Percentiles rank a stretch among this genome's conserved stretches.
phyloP scores from a whole-genome alignment of 2,329 filamentous ascomycete genomes.

The Alternaria brassicicola region DNA sequence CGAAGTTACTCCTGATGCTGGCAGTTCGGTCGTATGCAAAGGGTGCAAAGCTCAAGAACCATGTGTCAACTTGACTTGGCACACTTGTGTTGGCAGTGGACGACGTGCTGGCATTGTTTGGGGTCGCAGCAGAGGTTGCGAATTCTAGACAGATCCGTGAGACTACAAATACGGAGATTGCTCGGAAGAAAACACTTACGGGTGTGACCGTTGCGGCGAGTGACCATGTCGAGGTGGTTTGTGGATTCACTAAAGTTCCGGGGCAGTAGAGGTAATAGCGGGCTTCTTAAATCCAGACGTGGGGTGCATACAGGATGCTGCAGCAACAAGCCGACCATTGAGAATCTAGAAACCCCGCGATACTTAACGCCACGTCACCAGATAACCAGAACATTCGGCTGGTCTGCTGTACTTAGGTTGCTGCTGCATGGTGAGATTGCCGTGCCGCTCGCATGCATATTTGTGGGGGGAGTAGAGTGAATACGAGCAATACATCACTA shows the following conservation, averaged over 20 bases:
- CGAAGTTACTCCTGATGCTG: neutral
- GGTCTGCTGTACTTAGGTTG: neutral
- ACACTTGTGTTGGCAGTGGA: neutral
- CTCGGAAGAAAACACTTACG: neutral
- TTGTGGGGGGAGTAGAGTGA: neutral
- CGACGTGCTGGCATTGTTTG: neutral
- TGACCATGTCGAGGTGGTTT: neutral
- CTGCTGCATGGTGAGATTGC: neutral
- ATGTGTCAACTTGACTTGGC: neutral
- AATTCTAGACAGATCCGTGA: neutral
- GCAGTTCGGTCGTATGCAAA: neutral
- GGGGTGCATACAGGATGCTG: neutral
- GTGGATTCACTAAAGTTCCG: neutral
- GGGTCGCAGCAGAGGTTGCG: neutral
- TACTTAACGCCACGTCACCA: neutral
- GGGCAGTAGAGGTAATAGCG: neutral
- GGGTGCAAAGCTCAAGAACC: neutral
- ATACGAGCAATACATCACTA: neutral
- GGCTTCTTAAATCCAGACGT: neutral
- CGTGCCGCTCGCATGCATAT: neutral
- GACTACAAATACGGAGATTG: neutral
- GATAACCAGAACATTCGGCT: neutral
- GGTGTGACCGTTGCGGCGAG: neutral
- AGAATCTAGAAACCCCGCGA: neutral
- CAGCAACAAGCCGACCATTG: neutral